phyloP scores from a whole-genome alignment of 352 stramenopile species.

The Thraustochytrium sp. region DNA sequence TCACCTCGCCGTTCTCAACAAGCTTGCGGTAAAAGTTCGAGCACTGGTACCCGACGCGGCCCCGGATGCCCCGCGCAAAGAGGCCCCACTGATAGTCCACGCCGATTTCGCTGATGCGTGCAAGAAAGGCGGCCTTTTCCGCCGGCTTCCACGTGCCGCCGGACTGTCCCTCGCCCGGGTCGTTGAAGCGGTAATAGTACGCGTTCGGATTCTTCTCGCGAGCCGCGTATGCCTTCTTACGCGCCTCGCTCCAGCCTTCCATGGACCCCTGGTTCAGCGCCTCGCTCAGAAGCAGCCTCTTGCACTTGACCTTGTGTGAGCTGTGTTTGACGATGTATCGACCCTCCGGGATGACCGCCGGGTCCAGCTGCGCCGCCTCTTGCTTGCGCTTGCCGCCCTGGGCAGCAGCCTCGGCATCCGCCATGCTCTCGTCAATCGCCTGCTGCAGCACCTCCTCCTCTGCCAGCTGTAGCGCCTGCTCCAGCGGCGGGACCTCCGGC shows the following conservation, averaged over 20 bases:
- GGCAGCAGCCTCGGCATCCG: too few species aligned
- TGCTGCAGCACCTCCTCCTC: too few species aligned
- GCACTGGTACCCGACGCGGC: constrained; percentile 51
- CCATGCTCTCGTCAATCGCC: too few species aligned
- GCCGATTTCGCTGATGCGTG: neutral
- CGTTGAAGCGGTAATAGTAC: constrained; percentile 53
- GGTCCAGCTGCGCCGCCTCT: neutral
- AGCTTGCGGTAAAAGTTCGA: constrained; percentile 51
- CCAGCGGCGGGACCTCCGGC: too few species aligned
- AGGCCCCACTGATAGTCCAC: constrained; percentile 50
- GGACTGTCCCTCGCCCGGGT: constrained; percentile 46
- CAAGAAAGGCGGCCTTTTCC: constrained; percentile 46
- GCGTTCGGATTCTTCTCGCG: constrained; percentile 49
- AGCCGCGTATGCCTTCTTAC: constrained; percentile 26
- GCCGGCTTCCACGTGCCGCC: constrained; percentile 44
- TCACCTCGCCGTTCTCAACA: constrained; percentile 45
- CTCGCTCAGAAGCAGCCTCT: neutral
- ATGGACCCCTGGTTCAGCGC: constrained; percentile 14
- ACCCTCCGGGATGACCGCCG: neutral
- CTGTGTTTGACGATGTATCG: constrained; percentile 19
- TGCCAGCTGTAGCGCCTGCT: too few species aligned
- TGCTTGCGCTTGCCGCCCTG: constrained; percentile 1
- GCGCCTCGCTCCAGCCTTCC: constrained; percentile 16
- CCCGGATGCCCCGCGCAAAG: constrained; percentile 48
- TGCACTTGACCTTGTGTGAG: constrained; percentile 9